These are phyloP conservation scores for Backusella morwellensis DNA, from an alignment of 192 early-diverging fungal genomes.

Conservation along the genomic window DNA sequence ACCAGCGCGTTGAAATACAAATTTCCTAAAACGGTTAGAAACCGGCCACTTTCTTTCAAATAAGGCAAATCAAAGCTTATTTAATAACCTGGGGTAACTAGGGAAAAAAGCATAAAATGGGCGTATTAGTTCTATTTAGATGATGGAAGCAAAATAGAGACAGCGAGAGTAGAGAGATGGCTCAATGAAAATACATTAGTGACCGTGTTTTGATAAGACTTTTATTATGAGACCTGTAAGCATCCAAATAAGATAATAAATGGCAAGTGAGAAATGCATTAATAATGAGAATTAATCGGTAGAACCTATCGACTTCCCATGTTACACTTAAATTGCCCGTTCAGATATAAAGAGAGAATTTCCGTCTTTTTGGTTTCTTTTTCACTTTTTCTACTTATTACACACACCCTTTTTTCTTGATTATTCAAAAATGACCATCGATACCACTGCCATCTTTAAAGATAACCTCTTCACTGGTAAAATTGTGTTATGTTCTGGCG, in stretches of 20 bases:
- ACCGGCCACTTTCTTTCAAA: neutral
- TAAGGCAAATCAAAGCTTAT: neutral
- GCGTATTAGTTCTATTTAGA: no score
- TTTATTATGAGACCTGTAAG: no score
- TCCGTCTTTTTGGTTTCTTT: neutral
- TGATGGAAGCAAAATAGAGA: no score
- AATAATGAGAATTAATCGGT: neutral
- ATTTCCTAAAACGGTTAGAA: neutral
- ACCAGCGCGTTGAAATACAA: neutral
- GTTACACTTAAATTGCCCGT: neutral
- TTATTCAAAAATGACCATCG: constrained; percentile 4
- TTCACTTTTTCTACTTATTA: neutral
- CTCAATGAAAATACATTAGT: no score
- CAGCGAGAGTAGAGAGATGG: no score
- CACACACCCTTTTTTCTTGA: neutral
- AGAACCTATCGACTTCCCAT: neutral
- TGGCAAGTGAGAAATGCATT: neutral
- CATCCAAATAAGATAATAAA: no score
- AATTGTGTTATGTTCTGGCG: constrained; percentile 45
- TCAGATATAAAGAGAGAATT: neutral
- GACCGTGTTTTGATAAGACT: no score
- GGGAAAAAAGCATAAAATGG: neutral
- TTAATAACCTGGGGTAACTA: neutral
- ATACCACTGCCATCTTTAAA: constrained; percentile 32
- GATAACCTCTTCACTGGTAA: constrained; percentile 32